Evolutionary conservation across 2,329 filamentous ascomycete genomes (phyloP).

Genomic region (Malbranchea cinnamomea): DNA sequence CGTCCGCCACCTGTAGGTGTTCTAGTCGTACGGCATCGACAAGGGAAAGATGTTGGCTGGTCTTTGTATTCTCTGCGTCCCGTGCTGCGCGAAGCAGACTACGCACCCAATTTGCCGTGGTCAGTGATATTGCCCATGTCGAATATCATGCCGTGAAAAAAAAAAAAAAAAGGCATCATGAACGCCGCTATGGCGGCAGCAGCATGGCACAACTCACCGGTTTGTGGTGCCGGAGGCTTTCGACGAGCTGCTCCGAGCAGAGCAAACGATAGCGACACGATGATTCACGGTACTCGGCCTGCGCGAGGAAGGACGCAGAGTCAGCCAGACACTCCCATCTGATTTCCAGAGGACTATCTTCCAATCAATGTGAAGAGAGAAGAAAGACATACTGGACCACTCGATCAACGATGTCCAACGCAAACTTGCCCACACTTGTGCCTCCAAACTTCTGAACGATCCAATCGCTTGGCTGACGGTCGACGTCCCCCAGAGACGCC

Average conservation of each 20-base stretch:
- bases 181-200: too few species aligned
- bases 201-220: conserved; percentile 56
- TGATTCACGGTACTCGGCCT: conserved; percentile 50
- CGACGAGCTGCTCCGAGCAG: conserved; percentile 82
- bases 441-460: conserved; percentile 91
- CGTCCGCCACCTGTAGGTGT: conserved; percentile 58
- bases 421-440: conserved; percentile 90
- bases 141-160: neutral
- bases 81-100: conserved; percentile 34
- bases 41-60: conserved; percentile 52
- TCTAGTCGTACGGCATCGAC: conserved; percentile 71
- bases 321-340: neutral
- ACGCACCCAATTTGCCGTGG: conserved; percentile 3
- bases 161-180: conserved; percentile 1
- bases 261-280: conserved; percentile 85
- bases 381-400: conserved; percentile 45
- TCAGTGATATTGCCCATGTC: too few species aligned
- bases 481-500: too few species aligned
- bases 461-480: conserved; percentile 38
- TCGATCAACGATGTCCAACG: conserved; percentile 56
- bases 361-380: neutral
- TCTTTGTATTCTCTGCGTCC: conserved; percentile 33
- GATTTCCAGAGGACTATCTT: neutral
- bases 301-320: conserved; percentile 7
- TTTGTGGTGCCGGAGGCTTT: conserved; percentile 94